A percentile compares a stretch with the other conserved stretches of the same genome.
These are phyloP conservation scores for Lactuca sativa DNA, from an alignment of 129 eudicot species.

Conservation along the genomic window DNA sequence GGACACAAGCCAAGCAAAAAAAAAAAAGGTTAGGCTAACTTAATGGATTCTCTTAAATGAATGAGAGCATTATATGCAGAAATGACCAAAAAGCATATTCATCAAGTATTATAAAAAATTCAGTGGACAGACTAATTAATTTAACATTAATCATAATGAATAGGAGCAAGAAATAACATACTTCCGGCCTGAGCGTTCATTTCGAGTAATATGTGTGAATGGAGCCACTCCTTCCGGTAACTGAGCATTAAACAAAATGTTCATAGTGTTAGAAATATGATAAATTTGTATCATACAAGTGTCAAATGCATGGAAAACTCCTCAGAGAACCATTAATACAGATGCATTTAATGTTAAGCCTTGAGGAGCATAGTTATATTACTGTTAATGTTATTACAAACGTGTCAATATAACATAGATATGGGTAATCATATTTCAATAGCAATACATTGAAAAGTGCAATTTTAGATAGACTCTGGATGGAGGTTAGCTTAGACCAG, in stretches of 20 bases:
- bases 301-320: conserved; percentile 14
- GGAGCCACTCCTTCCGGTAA: conserved; percentile 50
- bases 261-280: conserved; percentile 11
- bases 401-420: not conserved
- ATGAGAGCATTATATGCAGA: not conserved
- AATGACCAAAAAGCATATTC: conserved; percentile 10
- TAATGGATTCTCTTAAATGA: not conserved
- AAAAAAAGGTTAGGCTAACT: too few relatives aligned
- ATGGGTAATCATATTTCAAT: conserved; percentile 9
- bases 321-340: not conserved
- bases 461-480: not conserved
- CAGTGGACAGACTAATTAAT: not conserved
- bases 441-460: conserved; percentile 1
- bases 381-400: not conserved
- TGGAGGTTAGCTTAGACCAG: too few relatives aligned
- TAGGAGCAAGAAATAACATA: conserved; percentile 35
- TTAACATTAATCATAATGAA: conserved; percentile 5
- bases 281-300: not conserved
- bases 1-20: too few relatives aligned
- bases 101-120: not conserved
- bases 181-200: conserved; percentile 65
- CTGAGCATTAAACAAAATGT: conserved; percentile 38
- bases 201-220: conserved; percentile 56
- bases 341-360: conserved; percentile 10
- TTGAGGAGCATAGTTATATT: not conserved